Percentiles rank a stretch among this genome's conserved stretches.
Conservation (phyloP, 2,329 filamentous ascomycete species). For the Ophiostoma pallidulum region DNA sequence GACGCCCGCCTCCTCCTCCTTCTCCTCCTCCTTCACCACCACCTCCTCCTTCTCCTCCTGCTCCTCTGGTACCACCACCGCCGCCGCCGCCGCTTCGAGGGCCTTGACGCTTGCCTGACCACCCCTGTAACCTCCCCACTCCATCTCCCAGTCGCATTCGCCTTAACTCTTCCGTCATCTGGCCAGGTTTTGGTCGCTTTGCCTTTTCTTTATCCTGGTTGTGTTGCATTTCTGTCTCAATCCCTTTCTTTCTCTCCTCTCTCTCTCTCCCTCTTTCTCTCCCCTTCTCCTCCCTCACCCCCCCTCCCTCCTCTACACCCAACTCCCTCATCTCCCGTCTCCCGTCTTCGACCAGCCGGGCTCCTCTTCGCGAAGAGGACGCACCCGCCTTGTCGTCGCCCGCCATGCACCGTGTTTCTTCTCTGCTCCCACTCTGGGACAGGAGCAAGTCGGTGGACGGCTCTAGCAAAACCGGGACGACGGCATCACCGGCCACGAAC, state of each 20-base stretch:
- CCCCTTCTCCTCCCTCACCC: background rate
- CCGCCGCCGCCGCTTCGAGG: slow-evolving; percentile 4
- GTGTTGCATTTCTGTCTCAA: background rate
- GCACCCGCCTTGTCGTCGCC: slow-evolving; percentile 1
- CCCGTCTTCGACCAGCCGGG: background rate
- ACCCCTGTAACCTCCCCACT: slow-evolving; percentile 3
- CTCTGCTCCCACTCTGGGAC: slow-evolving; percentile 33
- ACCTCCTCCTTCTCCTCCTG: too few species aligned
- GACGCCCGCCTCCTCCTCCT: background rate
- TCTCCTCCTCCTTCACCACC: background rate
- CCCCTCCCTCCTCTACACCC: background rate
- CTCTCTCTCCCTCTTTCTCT: background rate
- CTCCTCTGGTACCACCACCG: background rate
- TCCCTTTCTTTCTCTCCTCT: background rate
- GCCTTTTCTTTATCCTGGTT: background rate
- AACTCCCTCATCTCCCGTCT: background rate
- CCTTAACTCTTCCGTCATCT: slow-evolving; percentile 4
- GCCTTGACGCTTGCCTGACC: background rate
- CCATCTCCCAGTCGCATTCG: slow-evolving; percentile 3
- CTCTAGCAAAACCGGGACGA: slow-evolving; percentile 7
- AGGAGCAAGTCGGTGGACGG: slow-evolving; percentile 17
- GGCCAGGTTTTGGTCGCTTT: background rate
- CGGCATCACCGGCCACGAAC: slow-evolving; percentile 6
- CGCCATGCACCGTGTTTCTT: slow-evolving; percentile 37
- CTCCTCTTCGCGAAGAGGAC: background rate